These are phyloP conservation scores for Ensete ventricosum DNA, from an alignment of 176 grass and related monocot genomes.

Conservation along the genomic window DNA sequence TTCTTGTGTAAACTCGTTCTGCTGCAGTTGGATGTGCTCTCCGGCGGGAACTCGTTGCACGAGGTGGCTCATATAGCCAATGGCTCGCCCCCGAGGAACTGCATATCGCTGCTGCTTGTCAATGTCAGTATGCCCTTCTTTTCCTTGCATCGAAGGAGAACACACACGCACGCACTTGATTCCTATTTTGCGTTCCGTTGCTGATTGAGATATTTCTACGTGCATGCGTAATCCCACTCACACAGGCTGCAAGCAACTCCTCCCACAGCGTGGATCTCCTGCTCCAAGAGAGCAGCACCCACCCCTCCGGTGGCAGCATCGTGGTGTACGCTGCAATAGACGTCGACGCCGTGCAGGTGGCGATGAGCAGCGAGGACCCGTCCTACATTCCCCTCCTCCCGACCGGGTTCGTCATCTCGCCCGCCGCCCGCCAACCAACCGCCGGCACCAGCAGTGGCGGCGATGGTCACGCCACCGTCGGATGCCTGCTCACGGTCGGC, in stretches of 20 bases:
- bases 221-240: not conserved
- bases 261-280: conserved; percentile 94
- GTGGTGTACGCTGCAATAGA: conserved; percentile 75
- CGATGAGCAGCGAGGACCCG: conserved; percentile 84
- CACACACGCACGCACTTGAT: not conserved
- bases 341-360: conserved; percentile 82
- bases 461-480: conserved; percentile 5
- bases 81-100: conserved; percentile 91
- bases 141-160: no score
- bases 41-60: conserved; percentile 71
- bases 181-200: not conserved
- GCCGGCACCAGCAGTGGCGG: conserved; percentile 9
- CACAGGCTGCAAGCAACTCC: conserved; percentile 86
- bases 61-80: conserved; percentile 97
- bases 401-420: conserved; percentile 73
- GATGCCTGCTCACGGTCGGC: conserved; percentile 43
- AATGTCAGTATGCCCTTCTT: conserved; percentile 51
- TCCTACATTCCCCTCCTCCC: conserved; percentile 90
- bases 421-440: conserved; percentile 27
- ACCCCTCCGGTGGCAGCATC: conserved; percentile 59
- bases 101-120: conserved; percentile 83
- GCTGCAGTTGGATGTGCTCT: conserved; percentile 86
- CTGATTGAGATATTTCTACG: not conserved
- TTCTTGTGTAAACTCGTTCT: not conserved
- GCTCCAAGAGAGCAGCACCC: conserved; percentile 95